Conservation (phyloP, 768 basidiomycete species). For the Dendrothele bispora region DNA sequence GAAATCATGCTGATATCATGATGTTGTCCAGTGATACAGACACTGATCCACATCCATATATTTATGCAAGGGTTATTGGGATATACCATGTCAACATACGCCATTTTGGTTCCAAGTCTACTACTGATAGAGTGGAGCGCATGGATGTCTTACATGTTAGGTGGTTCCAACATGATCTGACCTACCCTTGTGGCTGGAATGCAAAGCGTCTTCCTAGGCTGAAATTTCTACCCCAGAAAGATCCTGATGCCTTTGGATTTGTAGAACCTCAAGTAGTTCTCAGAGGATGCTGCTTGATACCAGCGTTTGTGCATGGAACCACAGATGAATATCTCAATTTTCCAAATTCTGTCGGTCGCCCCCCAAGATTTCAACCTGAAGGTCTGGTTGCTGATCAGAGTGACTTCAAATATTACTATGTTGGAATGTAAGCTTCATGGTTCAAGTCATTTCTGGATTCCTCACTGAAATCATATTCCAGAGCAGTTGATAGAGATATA, state of each 20-base stretch:
- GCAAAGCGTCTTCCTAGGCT: constrained; percentile 21
- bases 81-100: constrained; percentile 22
- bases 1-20: constrained; percentile 26
- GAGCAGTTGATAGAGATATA: constrained; percentile 17
- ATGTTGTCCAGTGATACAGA: constrained; percentile 13
- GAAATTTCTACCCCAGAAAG: constrained; percentile 21
- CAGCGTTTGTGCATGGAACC: constrained; percentile 19
- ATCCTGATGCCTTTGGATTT: constrained; percentile 33
- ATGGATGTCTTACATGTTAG: constrained; percentile 28
- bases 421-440: constrained; percentile 24
- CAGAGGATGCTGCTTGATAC: constrained; percentile 30
- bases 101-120: constrained; percentile 2
- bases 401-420: constrained; percentile 27
- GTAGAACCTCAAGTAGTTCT: constrained; percentile 33
- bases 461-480: not conserved
- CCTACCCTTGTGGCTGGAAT: constrained; percentile 13
- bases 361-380: not conserved
- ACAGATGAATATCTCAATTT: constrained; percentile 7
- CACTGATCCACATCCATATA: constrained; percentile 14
- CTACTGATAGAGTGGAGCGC: not conserved
- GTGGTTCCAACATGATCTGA: constrained; percentile 16
- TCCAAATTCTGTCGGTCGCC: constrained; percentile 6
- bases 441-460: not conserved
- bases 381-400: constrained; percentile 8
- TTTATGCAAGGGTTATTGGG: constrained; percentile 21